Evolutionary conservation across 306 rosid species (phyloP), one percentile per base, ranked within the genome.

Genomic region (Lathyrus aphaca): DNA sequence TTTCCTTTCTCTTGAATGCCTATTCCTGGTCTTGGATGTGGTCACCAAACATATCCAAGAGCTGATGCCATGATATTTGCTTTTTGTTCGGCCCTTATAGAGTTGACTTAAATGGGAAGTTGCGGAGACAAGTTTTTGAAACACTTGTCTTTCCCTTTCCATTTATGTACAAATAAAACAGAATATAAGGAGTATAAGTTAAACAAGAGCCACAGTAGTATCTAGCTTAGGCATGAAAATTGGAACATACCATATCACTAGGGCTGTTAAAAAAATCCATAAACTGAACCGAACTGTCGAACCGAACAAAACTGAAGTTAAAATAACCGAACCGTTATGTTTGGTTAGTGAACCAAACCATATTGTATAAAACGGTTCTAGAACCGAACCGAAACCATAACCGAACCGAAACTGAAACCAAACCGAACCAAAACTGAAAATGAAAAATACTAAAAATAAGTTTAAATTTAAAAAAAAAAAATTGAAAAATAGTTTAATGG

Each of bases 241-340:
- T 53, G 32, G 32, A 53, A 53, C 59, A 21, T 53, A 21, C 35
- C 59, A 4, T 21, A 53, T 53, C 59, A n/a, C n/a, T n/a, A n/a
- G n/a, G n/a, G n/a, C n/a, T n/a, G n/a, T n/a, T n/a, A n/a, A n/a
- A n/a, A n/a, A n/a, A n/a, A n/a, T n/a, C n/a, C n/a, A n/a, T n/a
- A n/a, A n/a, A n/a, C n/a, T n/a, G n/a, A n/a, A n/a, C n/a, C n/a
- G n/a, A n/a, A n/a, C n/a, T n/a, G n/a, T n/a, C n/a, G n/a, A n/a
- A n/a, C n/a, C n/a, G n/a, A n/a, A n/a, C n/a, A n/a, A n/a, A n/a
- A n/a, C n/a, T n/a, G n/a, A n/a, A n/a, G n/a, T n/a, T n/a, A n/a
- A n/a, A n/a, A n/a, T n/a, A n/a, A n/a, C n/a, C n/a, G n/a, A n/a
- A n/a, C n/a, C n/a, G n/a, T n/a, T n/a, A n/a, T n/a, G n/a, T n/a